These are phyloP conservation scores for Lobulomyces angularis DNA, from an alignment of 192 early-diverging fungal genomes.

Conservation along the genomic window DNA sequence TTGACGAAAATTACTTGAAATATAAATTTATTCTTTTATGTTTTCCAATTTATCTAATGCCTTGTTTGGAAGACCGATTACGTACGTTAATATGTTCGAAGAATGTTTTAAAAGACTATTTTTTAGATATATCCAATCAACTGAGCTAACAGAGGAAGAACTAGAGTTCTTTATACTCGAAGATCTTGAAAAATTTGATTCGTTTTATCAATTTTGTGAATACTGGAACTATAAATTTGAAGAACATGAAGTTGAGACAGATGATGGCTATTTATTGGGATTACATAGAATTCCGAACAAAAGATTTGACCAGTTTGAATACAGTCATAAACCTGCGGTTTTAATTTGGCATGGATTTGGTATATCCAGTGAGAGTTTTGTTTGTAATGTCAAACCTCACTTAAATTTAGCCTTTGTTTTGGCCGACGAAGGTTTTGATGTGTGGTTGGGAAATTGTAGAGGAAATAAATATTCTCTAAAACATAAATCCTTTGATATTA, in stretches of 20 bases:
- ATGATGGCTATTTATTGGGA: conserved; percentile 67
- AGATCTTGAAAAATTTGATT: no score
- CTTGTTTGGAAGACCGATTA: no score
- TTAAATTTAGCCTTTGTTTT: conserved; percentile 65
- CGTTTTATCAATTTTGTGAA: neutral
- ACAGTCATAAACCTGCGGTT: conserved; percentile 33
- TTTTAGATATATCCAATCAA: no score
- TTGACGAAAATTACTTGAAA: no score
- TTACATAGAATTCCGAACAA: conserved; percentile 64
- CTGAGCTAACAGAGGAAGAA: no score
- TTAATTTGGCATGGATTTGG: conserved; percentile 82
- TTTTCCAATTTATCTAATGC: no score
- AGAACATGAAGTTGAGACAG: conserved; percentile 63
- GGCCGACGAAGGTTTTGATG: conserved; percentile 68
- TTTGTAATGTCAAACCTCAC: conserved; percentile 63
- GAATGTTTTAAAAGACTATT: no score
- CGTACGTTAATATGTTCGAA: no score
- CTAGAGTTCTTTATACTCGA: no score
- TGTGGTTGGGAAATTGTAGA: conserved; percentile 82
- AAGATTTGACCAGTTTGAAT: no score
- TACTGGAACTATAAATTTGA: conserved; percentile 64
- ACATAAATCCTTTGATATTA: no score
- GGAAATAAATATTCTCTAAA: conserved; percentile 79
- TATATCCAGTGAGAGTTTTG: conserved; percentile 74
- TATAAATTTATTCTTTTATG: no score